Evolutionary conservation across 371 early-diverging fungal genomes (phyloP), one percentile per base, ranked within the genome.

Genomic region (Gilbertella persicaria): DNA sequence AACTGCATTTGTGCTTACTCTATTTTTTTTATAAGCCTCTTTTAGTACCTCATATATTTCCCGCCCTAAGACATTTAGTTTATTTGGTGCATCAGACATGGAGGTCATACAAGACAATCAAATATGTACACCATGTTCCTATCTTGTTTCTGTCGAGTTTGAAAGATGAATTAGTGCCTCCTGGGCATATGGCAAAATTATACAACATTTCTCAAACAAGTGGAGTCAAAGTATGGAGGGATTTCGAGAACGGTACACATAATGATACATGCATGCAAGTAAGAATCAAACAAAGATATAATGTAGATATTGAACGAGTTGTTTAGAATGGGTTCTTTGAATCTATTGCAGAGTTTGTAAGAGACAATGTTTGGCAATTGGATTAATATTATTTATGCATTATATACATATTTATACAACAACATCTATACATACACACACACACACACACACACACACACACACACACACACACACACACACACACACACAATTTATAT

Each of bases 61-160:
- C 97, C 2, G 63, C 82, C 36, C 63, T 94, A 24, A 66, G 71
- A 37, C 76, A 77, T 46, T 62, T 94, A n/a, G 69, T 85, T 1
- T 94, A 89, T 62, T 67, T 97, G 20, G 90, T 91, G 62, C 90
- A 87, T 62, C 94, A 97, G 60, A 79, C 81, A 29, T 97, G 98
- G 98, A 63, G 79, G 56, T 93, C 95, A 2, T 89, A 92, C 50
- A 62, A 57, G n/a, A 72, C 83, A 19, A 88, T 96, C 44, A 69
- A 71, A 58, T 70, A 69, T 40, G 83, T 96, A 16, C 66, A 69
- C 1, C 69, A 65, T 14, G 72, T 91, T 6, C 96, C 96, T 3
- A 80, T 93, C 5, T 71, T 96, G 42, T 93, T 97, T 61, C 66
- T 97, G 10, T 86, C 89, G 5, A 92, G 95, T 2, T 59, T 69